Evolutionary conservation across 2,329 filamentous ascomycete species (phyloP).

Genomic region (Aspergillus thermomutatus): DNA sequence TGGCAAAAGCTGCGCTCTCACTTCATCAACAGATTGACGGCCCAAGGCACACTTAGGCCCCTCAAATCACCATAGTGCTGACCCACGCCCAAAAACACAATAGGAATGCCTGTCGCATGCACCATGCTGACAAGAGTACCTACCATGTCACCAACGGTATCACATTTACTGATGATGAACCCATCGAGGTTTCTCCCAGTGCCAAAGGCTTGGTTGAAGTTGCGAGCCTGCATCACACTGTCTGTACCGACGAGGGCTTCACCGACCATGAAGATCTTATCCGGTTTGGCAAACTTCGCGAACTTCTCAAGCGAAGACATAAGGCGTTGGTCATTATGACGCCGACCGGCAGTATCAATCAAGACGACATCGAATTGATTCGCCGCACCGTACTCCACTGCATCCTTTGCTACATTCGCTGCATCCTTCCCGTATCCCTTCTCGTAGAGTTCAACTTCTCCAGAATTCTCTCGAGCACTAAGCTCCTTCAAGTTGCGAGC

Average conservation of each 20-base stretch:
- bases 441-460: constrained; percentile 86
- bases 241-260: constrained; percentile 94
- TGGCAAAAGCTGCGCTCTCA: constrained; percentile 16
- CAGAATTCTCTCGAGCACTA: constrained; percentile 72
- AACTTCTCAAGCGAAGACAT: constrained; percentile 99
- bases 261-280: constrained; percentile 98
- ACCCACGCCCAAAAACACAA: constrained; percentile 80
- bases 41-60: constrained; percentile 62
- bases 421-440: constrained; percentile 98
- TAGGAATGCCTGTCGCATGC: constrained; percentile 92
- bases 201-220: constrained; percentile 94
- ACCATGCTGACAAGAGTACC: constrained; percentile 94
- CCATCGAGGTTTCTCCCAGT: constrained; percentile 77
- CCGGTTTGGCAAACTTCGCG: constrained; percentile 88
- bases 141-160: constrained; percentile 99
- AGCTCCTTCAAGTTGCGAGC: constrained; percentile 91
- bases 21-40: constrained; percentile 59
- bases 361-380: constrained; percentile 87
- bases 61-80: constrained; percentile 66
- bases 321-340: constrained; percentile 91
- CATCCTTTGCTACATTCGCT: constrained; percentile 90
- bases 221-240: constrained; percentile 89
- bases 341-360: constrained; percentile 90
- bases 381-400: constrained; percentile 73
- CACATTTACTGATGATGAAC: constrained; percentile 98